Percentiles rank a stretch among this genome's conserved stretches.
Conservation (phyloP, 2,329 filamentous ascomycete species). For the Talaromyces sp. region DNA sequence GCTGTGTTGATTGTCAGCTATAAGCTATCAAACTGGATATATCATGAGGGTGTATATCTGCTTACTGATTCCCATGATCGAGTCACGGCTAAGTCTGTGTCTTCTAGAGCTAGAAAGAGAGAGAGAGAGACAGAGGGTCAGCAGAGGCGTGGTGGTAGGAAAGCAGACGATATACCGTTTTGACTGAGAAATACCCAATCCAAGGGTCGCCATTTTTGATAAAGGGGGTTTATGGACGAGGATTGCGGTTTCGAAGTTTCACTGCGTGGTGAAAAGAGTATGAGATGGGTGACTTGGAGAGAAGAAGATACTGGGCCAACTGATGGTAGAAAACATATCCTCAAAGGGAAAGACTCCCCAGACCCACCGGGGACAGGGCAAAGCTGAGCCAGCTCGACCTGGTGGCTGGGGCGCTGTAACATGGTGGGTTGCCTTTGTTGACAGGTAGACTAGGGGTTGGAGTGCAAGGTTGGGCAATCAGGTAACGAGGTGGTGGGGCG, state of each 20-base stretch:
- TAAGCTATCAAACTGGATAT: neutral
- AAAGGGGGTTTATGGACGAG: neutral
- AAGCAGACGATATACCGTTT: neutral
- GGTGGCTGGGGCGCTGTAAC: too few relatives aligned
- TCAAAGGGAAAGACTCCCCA: too few relatives aligned
- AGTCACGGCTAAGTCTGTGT: slow-evolving; percentile 19
- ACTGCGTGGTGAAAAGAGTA: too few relatives aligned
- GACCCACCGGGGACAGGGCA: too few relatives aligned
- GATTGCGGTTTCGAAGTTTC: too few relatives aligned
- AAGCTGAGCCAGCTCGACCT: too few relatives aligned
- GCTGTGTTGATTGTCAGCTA: slow-evolving; percentile 14
- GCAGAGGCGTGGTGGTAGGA: neutral
- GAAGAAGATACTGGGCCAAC: too few relatives aligned
- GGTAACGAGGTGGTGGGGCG: neutral
- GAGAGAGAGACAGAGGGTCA: neutral
- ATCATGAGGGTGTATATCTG: neutral
- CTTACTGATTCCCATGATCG: slow-evolving; percentile 27
- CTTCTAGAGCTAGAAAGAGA: neutral
- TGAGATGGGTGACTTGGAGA: neutral
- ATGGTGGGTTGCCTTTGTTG: neutral
- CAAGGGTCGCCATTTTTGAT: neutral
- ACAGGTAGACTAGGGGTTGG: neutral
- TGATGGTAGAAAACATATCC: too few relatives aligned
- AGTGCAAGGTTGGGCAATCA: neutral
- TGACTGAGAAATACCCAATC: neutral